These are phyloP conservation scores for Verticillium albo-atrum DNA, from an alignment of 2,329 filamentous ascomycete genomes.

Conservation along the genomic window DNA sequence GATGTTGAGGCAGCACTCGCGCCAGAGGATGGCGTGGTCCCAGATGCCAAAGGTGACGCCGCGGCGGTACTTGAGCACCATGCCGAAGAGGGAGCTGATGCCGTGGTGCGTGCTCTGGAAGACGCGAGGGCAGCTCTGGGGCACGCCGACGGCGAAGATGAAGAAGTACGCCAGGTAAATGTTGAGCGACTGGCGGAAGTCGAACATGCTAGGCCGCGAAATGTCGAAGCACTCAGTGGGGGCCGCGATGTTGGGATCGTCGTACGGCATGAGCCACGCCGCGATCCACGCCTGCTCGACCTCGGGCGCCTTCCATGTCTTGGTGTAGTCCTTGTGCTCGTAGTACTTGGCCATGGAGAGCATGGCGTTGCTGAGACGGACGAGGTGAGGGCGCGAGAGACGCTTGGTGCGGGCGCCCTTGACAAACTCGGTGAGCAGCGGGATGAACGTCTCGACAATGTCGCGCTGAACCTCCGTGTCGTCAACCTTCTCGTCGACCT, in stretches of 20 bases:
- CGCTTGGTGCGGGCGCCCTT: conserved; percentile 41
- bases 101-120: conserved; percentile 62
- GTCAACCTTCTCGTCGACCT: conserved; percentile 42
- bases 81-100: conserved; percentile 55
- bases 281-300: conserved; percentile 43
- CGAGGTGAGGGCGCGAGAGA: conserved; percentile 36
- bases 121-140: conserved; percentile 52
- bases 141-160: conserved; percentile 54
- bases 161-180: conserved; percentile 41
- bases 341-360: conserved; percentile 47
- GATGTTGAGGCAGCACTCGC: conserved; percentile 47
- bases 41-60: conserved; percentile 58
- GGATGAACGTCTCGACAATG: conserved; percentile 49
- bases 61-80: conserved; percentile 57
- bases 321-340: conserved; percentile 44
- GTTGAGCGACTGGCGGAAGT: conserved; percentile 28
- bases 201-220: conserved; percentile 26
- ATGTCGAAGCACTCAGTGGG: conserved; percentile 25
- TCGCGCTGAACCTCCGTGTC: conserved; percentile 34
- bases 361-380: conserved; percentile 41
- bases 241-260: conserved; percentile 25
- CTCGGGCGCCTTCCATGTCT: conserved; percentile 41
- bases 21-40: conserved; percentile 60
- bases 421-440: conserved; percentile 44
- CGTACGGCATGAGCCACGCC: conserved; percentile 41